Base-by-base conservation (phyloP, 495 filamentous ascomycete genomes). In the Penicillium cosmopolitanum region DNA sequence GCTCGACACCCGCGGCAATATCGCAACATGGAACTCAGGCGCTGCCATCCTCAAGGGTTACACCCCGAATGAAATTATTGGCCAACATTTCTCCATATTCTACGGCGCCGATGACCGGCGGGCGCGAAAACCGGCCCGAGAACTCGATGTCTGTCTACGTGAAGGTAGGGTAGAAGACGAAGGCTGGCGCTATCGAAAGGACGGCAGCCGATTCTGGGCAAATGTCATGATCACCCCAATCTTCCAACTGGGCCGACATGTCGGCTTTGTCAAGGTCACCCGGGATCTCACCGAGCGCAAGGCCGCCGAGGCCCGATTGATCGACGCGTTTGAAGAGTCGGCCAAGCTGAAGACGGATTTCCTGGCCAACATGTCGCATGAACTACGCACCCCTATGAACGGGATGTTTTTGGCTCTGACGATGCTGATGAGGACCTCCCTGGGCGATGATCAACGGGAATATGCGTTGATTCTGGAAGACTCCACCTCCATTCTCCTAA, bases 331-430 rank as follows among this genome's bases (percentile, higher is more conserved):
- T 66, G 85, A 89, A 63, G 86, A 89, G 66, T 80, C 85, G 16
- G 78, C 84, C 38, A 84, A 84, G 64, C 63, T 88, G 43, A 89
- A 89, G 63, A 85, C 80, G 19, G 85, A 87, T 28, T 91, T 90
- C 56, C 69, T 91, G 18, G 88, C 87, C 33, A 91, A 90, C 73
- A 96, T 96, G 91, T 90, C 86, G 21, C 92, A 96, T 72, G 93
- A 96, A 72, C 91, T 97, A 55, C 83, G 93, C 43, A 96, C 92
- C 5, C 87, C 87, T 7, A 89, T 90, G 68, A 84, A 85, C 4
- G 89, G 89, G n/a, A 88, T 93, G 64, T 85, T 90, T 50, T 83
- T 89, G 38, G 90, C 91, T 78, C 77, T 88, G 5, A 85, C 90
- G 42, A 80, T 91, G 55, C 74, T 93, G 31, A 71, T 87, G 19